phyloP scores from a whole-genome alignment of 441 rosid species.

The Theobroma grandiflorum region DNA sequence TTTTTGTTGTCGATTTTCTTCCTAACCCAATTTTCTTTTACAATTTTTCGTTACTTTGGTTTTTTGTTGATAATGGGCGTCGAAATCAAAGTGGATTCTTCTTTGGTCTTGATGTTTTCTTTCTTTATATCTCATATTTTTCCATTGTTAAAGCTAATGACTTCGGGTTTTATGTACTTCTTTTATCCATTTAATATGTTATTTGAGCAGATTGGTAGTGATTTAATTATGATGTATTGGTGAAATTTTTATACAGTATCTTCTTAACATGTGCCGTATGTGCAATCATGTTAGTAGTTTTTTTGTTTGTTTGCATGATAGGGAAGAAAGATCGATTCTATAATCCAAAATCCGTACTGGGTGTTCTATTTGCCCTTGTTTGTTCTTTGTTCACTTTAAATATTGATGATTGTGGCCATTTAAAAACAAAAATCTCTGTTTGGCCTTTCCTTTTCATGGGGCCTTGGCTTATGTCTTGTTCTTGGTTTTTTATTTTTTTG shows the following conservation, averaged over 20 bases:
- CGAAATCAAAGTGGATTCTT: background rate
- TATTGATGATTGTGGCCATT: conserved; percentile 27
- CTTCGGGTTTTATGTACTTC: conserved; percentile 4
- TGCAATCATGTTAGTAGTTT: background rate
- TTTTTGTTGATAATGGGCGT: background rate
- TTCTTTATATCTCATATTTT: background rate
- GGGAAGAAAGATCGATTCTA: conserved; percentile 19
- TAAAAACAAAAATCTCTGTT: background rate
- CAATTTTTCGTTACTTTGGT: background rate
- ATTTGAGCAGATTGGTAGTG: background rate
- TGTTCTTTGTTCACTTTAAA: conserved; percentile 27
- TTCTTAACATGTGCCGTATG: conserved; percentile 1
- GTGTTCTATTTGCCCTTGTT: conserved; percentile 29
- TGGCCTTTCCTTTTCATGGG: conserved; percentile 31
- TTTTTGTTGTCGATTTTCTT: background rate
- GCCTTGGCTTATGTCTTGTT: conserved; percentile 22
- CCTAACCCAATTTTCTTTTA: background rate
- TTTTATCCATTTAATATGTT: background rate
- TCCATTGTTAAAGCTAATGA: conserved; percentile 1
- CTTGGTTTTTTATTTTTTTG: background rate
- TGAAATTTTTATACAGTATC: background rate
- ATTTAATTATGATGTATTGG: background rate
- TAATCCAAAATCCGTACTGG: conserved; percentile 25
- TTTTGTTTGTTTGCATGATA: conserved; percentile 30
- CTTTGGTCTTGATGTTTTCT: background rate